Evolutionary conservation across 2,329 filamentous ascomycete species (phyloP), one percentile per base, ranked within the genome.

Genomic region (Fusarium equiseti): DNA sequence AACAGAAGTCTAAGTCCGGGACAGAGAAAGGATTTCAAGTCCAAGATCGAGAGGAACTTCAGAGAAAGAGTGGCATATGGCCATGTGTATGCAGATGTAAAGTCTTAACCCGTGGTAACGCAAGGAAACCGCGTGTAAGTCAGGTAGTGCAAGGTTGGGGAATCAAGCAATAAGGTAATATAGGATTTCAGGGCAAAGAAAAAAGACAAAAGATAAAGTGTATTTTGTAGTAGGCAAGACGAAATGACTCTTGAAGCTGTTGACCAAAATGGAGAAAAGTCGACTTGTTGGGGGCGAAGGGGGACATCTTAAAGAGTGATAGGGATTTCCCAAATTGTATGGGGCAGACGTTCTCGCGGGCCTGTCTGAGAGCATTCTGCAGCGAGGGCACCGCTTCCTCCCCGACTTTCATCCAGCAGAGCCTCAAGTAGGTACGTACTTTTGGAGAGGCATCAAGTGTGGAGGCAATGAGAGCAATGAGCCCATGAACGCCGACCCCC

Each of bases 231-330:
- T 20, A 46, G 18, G 12, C 15, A n/a, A 26, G 38, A 32, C 7
- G n/a, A 29, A 53, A 26, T 27, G 27, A 15, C 40, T 58, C 31
- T 13, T 61, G 38, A 52, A 55, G 20, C 11, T 43, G 51, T 26
- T 58, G 42, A 42, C 24, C 13, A 35, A 22, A 54, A 57, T 24
- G 26, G 38, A 58, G 38, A 43, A 15, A 40, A 57, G 26, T 32
- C 24, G 43, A 22, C 51, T 58, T 71, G 46, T n/a, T 61, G 59
- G 59, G 63, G 68, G 68, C 44, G 68, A 65, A 50, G 53, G 45
- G 35, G 52, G 52, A 31, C 68, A 69, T 59, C 60, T 71, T 71
- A 65, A 71, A 46, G 48, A 18, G 44, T 68, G 46, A 54, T 58
- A 45, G 60, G 29, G 31, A 38, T 49, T 63, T 52, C 51, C 18